These are phyloP conservation scores for Pelargonium fulgidum DNA, from an alignment of 441 rosid genomes.

Conservation along the genomic window DNA sequence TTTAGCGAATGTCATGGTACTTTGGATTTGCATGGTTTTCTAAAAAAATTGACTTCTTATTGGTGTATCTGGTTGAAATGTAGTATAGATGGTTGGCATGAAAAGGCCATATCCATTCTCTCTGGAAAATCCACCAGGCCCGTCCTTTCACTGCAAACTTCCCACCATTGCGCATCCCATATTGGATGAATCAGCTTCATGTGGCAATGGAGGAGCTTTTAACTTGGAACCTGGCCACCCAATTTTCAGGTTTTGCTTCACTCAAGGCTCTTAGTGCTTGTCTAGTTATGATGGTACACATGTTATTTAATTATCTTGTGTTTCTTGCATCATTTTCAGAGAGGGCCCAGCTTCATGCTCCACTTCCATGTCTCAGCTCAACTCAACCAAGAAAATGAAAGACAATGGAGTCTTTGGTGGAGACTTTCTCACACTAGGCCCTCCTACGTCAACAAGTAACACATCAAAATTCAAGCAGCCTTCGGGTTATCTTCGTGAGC, in stretches of 20 bases:
- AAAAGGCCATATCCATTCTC: slow-evolving; percentile 50
- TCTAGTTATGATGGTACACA: not conserved
- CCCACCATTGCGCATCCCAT: slow-evolving; percentile 25
- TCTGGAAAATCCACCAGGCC: slow-evolving; percentile 28
- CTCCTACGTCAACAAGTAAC: slow-evolving; percentile 24
- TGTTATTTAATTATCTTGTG: not conserved
- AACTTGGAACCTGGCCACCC: slow-evolving; percentile 14
- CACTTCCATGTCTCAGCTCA: slow-evolving; percentile 23
- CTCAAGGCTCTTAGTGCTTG: not conserved
- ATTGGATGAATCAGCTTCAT: slow-evolving; percentile 30
- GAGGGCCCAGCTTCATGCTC: slow-evolving; percentile 27
- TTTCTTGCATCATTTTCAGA: slow-evolving; percentile 22
- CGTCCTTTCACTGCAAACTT: slow-evolving; percentile 25
- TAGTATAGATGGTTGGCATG: slow-evolving; percentile 38
- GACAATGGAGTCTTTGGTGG: slow-evolving; percentile 22
- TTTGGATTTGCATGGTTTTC: no score
- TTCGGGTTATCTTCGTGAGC: slow-evolving; percentile 19
- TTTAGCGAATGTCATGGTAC: no score
- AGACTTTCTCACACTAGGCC: slow-evolving; percentile 42
- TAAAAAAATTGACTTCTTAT: not conserved
- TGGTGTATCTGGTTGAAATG: slow-evolving; percentile 20
- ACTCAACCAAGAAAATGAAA: slow-evolving; percentile 24
- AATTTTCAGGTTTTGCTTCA: slow-evolving; percentile 32
- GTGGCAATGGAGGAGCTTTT: slow-evolving; percentile 21
- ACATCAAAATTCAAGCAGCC: slow-evolving; percentile 24